Evolutionary conservation across 2,329 filamentous ascomycete genomes (phyloP).

Genomic region (Cladophialophora exuberans): DNA sequence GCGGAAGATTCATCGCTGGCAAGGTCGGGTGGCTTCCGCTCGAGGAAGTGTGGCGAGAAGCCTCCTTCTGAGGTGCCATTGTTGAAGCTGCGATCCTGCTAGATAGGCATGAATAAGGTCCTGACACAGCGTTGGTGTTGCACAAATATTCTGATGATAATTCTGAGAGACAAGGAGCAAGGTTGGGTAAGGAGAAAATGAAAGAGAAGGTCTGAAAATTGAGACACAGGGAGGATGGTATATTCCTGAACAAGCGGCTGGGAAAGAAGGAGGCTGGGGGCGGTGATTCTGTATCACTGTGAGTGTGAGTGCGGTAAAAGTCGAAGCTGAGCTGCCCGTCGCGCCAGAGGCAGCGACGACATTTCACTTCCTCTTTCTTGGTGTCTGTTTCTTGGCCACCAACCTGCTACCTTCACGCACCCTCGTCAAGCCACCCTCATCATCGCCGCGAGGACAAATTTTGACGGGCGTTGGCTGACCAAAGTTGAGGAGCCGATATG

Average conservation of each 20-base stretch:
- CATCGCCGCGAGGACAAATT: no score
- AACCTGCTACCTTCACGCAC: background rate
- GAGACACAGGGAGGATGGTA: background rate
- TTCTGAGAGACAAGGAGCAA: background rate
- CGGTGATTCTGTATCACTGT: background rate
- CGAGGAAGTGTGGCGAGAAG: conserved; percentile 8
- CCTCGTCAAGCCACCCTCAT: no score
- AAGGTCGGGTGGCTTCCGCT: conserved; percentile 8
- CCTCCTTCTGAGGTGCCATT: background rate
- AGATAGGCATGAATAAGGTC: background rate
- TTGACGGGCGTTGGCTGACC: no score
- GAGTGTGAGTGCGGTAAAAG: conserved; percentile 5
- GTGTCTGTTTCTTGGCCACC: background rate
- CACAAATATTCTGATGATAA: conserved; percentile 3
- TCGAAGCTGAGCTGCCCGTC: background rate
- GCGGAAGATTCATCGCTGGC: no score
- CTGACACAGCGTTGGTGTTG: no score
- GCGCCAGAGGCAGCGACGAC: background rate
- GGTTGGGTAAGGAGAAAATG: background rate
- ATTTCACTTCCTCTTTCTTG: background rate
- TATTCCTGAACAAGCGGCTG: background rate
- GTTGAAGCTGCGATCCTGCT: no score
- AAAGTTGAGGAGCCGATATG: no score
- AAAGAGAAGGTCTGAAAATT: background rate
- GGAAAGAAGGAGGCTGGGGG: background rate